phyloP scores from a whole-genome alignment of 768 basidiomycete species.

The Rhodotorula diobovata region DNA sequence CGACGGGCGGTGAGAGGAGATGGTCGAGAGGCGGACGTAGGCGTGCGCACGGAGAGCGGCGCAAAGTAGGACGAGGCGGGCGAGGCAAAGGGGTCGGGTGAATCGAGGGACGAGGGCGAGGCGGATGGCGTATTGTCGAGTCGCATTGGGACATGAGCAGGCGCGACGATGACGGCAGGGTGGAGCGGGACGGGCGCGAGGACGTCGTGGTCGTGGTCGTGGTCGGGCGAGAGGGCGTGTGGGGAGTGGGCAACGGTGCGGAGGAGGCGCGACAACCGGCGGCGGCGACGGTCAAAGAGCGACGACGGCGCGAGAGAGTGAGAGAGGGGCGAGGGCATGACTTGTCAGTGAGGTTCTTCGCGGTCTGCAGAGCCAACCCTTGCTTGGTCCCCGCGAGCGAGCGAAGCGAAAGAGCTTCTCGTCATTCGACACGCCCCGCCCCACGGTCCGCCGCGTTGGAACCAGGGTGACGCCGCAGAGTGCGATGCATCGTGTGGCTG shows the following conservation, averaged over 20 bases:
- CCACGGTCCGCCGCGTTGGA: neutral
- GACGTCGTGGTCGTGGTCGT: no score
- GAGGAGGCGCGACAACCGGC: neutral
- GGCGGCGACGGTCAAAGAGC: slow-evolving; percentile 5
- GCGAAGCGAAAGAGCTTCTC: neutral
- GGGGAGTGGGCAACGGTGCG: slow-evolving; percentile 1
- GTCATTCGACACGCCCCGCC: neutral
- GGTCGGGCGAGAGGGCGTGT: neutral
- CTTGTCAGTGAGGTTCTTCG: no score
- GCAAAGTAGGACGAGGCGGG: neutral
- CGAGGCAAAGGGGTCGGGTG: neutral
- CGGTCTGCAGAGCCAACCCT: no score
- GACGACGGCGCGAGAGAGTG: neutral
- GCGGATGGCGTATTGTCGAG: slow-evolving; percentile 3
- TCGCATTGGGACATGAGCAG: neutral
- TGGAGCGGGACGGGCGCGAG: neutral
- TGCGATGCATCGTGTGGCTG: neutral
- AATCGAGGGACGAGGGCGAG: neutral
- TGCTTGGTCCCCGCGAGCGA: neutral
- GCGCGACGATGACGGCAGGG: neutral
- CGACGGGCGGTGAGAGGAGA: neutral
- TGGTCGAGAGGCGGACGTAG: neutral
- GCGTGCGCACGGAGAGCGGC: neutral
- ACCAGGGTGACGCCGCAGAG: no score
- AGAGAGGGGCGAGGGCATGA: neutral